Conservation (phyloP, 805 yeast species). For the Cephaloascus albidus region DNA sequence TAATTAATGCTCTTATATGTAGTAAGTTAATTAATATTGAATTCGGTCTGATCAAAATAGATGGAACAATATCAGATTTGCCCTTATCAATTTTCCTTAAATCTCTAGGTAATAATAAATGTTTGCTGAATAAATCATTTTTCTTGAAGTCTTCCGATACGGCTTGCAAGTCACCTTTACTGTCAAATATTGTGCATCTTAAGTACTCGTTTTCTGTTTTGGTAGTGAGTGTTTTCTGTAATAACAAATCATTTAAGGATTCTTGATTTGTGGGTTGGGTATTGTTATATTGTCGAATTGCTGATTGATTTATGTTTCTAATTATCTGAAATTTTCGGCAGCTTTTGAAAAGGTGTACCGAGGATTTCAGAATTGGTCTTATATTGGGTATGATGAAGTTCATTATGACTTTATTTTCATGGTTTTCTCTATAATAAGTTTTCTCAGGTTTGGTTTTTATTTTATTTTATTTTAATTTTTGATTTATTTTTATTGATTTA, state of each 20-base stretch:
- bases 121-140: constrained; percentile 30
- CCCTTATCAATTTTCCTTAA: constrained; percentile 40
- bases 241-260: not conserved
- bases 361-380: no score
- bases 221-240: not conserved
- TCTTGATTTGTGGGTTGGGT: not conserved
- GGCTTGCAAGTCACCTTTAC: constrained; percentile 29
- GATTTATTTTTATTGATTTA: no score
- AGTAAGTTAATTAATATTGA: constrained; percentile 38
- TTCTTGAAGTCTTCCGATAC: constrained; percentile 36
- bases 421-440: no score
- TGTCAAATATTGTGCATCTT: constrained; percentile 41
- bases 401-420: no score
- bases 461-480: no score
- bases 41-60: constrained; percentile 36
- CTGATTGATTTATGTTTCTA: not conserved
- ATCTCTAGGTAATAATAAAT: constrained; percentile 43
- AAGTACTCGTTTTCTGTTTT: constrained; percentile 20
- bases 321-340: no score
- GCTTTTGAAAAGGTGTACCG: no score
- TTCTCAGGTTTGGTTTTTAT: no score
- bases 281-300: not conserved
- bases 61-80: constrained; percentile 46
- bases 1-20: constrained; percentile 43
- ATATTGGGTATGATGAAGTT: no score